Base-by-base conservation (phyloP, 768 basidiomycete species). In the Russula virescens region DNA sequence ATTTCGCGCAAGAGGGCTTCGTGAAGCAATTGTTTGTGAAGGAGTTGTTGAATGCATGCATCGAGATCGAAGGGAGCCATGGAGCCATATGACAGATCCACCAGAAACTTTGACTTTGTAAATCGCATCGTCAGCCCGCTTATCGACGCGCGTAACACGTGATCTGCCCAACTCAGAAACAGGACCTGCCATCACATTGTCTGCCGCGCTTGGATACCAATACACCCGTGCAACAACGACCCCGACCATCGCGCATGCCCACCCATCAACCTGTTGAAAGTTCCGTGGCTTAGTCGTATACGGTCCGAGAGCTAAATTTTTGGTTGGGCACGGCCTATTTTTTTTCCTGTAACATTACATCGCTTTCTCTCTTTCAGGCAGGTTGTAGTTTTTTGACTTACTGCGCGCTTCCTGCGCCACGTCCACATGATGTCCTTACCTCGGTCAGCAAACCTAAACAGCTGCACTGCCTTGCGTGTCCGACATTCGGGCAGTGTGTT, bases 1-100 rank as follows among this genome's bases (percentile, higher is more conserved):
- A 99, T 98, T 80, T 99, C 96, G 55, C 94, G 88, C 48, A 99
- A 75, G 28, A 98, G 81, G 2, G 93, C 89, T 76, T 98, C 96
- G 69, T 95, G 95, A 5, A 99, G 80, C 16, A 99, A 85, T 67
- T 97, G 94, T 78, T 97, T 97, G 56, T 87, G 82, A 38, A 93
- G 83, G 59, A 96, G 80, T 70, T 94, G 91, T 70, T 89, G 79
- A 71, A 98, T 98, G 75, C 94, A 98, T 64, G 91, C 92, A 80
- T 98, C 94, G 72, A 98, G 87, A 81, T 98, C 92, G 80, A 98
- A 96, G 71, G 91, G 81, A 21, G 77, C 75, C 77, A 77, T 77
- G 48, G 61, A 66, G 54, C 55, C 65, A 49, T 63, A 61, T 42
- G 48, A 46, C 64, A 62, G 56, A 52, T 34, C 35, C 59, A 13